These are phyloP conservation scores for Gossypium bickii DNA, from an alignment of 345 rosid species.

Conservation along the genomic window DNA sequence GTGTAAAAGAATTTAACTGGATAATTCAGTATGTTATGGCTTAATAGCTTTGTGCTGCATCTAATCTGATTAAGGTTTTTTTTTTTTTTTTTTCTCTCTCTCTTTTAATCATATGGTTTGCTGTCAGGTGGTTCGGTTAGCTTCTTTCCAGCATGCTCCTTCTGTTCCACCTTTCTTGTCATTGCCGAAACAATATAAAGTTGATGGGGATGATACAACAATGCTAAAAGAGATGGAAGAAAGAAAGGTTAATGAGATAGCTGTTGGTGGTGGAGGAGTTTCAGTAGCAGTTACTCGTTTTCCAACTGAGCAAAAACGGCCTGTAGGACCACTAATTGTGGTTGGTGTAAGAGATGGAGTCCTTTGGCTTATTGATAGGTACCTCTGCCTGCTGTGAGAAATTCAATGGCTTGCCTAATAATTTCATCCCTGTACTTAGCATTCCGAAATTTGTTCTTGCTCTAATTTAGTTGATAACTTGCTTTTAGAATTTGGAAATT, in stretches of 20 bases:
- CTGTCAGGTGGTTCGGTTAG: conserved; percentile 86
- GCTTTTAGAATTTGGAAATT: neutral
- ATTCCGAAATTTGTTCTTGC: neutral
- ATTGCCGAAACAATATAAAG: conserved; percentile 71
- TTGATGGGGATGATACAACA: conserved; percentile 63
- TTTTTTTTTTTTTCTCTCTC: neutral
- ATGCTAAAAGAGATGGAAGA: conserved; percentile 61
- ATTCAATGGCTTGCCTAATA: neutral
- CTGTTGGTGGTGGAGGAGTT: conserved; percentile 99
- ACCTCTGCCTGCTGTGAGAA: conserved; percentile 14
- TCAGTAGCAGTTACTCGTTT: conserved; percentile 98
- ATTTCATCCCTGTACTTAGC: neutral
- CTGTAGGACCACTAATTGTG: conserved; percentile 90
- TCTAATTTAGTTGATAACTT: neutral
- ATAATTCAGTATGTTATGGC: neutral
- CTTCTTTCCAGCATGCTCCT: conserved; percentile 95
- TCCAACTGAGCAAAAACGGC: conserved; percentile 89
- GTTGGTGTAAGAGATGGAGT: conserved; percentile 98
- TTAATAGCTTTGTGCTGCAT: neutral
- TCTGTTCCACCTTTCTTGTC: conserved; percentile 92
- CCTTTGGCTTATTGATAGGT: conserved; percentile 99
- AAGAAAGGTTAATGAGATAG: conserved; percentile 73
- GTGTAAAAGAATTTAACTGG: neutral
- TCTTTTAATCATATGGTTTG: conserved; percentile 13
- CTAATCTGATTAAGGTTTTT: conserved; percentile 7